Evolutionary conservation across 2,329 filamentous ascomycete species (phyloP).

Genomic region (Graphilbum ipis-grandicollis): DNA sequence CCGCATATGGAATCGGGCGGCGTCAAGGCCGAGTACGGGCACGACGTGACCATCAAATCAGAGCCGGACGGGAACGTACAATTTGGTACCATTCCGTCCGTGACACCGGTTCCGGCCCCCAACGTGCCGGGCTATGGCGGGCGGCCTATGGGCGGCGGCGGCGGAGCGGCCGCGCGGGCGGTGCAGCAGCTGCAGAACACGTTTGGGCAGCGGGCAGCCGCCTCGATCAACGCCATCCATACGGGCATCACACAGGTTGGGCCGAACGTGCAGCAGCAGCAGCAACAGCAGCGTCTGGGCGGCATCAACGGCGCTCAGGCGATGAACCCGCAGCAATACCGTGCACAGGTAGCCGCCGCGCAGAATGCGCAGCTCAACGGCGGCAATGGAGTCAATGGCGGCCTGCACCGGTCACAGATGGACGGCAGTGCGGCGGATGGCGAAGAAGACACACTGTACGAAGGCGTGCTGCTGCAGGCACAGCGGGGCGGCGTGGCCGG

Average conservation of each 20-base stretch:
- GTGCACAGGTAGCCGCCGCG: conserved; percentile 16
- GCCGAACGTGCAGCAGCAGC: conserved; percentile 7
- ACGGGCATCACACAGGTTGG: conserved; percentile 16
- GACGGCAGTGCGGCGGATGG: conserved; percentile 64
- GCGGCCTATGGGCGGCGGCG: conserved; percentile 9
- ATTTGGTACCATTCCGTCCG: not conserved
- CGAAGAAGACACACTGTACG: conserved; percentile 35
- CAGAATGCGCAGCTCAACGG: conserved; percentile 23
- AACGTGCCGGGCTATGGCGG: conserved; percentile 17
- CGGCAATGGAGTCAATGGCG: conserved; percentile 18
- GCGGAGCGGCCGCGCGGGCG: conserved; percentile 34
- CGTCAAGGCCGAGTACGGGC: conserved; percentile 2
- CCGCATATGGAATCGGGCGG: conserved; percentile 4
- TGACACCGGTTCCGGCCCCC: conserved; percentile 1
- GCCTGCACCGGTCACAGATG: conserved; percentile 36
- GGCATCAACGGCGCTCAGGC: not conserved
- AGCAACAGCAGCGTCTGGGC: conserved; percentile 8
- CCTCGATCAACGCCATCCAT: conserved; percentile 47
- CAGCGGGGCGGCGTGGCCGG: conserved; percentile 36
- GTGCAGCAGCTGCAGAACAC: conserved; percentile 37
- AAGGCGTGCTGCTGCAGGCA: conserved; percentile 42
- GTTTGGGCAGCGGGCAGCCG: conserved; percentile 46
- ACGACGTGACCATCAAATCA: conserved; percentile 10
- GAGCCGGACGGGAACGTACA: conserved; percentile 4
- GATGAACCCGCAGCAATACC: conserved; percentile 16